Base-by-base conservation (phyloP, 1,284 basidiomycete species). In the Mycena citricolor region DNA sequence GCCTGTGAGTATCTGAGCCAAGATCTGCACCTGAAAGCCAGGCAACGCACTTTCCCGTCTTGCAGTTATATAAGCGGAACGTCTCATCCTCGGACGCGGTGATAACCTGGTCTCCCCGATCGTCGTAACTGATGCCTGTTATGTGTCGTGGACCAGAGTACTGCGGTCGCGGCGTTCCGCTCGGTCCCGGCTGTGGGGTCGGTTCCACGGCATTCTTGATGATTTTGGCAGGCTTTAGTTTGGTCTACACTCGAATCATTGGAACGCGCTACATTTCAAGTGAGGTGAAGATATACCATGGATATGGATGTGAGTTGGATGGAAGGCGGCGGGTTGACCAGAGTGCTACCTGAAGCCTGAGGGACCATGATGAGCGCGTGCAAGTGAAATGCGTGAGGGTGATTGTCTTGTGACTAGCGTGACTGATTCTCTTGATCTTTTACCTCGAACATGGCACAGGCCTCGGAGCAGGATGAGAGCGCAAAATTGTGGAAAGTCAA, bases 401-500 rank as follows among this genome's bases (percentile, higher is more conserved):
- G n/a, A n/a, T n/a, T n/a, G 11, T n/a, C 24, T 17, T 22, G 12
- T 25, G 39, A 47, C 24, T 13, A 20, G 23, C 5, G 47, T 51
- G 45, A 44, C 41, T 33, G 60, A 56, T 47, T 51, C 57, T 59
- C 50, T 50, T 26, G 39, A 42, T 55, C 58, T 61, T 57, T 57
- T 48, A 51, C 51, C 52, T 48, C 56, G 45, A 44, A 56, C 63
- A 59, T 54, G 82, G 84, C 80, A 69, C 73, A 51, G 83, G n/a
- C n/a, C n/a, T n/a, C n/a, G n/a, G n/a, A 87, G 52, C 69, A 69
- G 57, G 86, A 89, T 65, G 86, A 90, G 63, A 75, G 79, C 41
- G 83, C 92, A 40, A 83, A 86, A 61, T 76, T 99, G 58, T 98
- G 94, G 92, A 87, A 94, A 61, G 94, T 99, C 52, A 94, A 94